Base-by-base conservation (phyloP, 2,329 filamentous ascomycete genomes). In the Pseudocercospora macadamiae region DNA sequence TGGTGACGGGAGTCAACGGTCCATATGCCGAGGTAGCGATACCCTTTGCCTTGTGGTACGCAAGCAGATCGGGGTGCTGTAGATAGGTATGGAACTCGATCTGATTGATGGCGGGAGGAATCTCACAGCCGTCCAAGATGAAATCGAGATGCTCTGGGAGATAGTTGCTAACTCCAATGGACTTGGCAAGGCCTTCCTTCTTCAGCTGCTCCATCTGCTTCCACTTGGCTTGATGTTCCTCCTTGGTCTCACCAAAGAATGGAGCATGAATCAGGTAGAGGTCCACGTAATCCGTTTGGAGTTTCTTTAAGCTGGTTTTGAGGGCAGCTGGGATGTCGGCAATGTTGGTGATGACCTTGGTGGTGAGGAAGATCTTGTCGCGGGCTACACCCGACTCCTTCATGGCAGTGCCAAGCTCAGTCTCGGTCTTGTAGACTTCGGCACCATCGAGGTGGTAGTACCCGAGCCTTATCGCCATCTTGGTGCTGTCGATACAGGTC, bases 401-500 rank as follows among this genome's bases (percentile, higher is more conserved):
- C 69, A 82, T 81, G 19, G 75, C 80, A 7, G 70, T 73, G 9
- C 80, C 79, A 14, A 82, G 74, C 66, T 82, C 80, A 3, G 74
- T 71, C 66, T 82, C 80, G 2, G 79, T 82, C 63, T 80, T 79
- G 73, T 82, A 82, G 59, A 80, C 76, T 77, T 93, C 86, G 18
- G 90, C 90, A 42, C 89, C 85, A 72, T 93, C 90, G 2, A 93
- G 79, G 69, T 93, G 89, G 58, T 81, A 80, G 73, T 87, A 92
- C 21, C 88, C 89, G n/a, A 84, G 74, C 55, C 83, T 82, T 67
- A 91, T 87, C 28, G 89, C 89, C 63, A 76, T 81, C 57, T 88
- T 83, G 44, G 82, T 77, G 0, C 76, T 74, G 52, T 86, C 83
- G 12, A 87, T 77, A 51, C 82, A 76, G 4, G 80, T 77, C 56